Base-by-base conservation (phyloP, 2,329 filamentous ascomycete species). In the Samsoniella hepiali region DNA sequence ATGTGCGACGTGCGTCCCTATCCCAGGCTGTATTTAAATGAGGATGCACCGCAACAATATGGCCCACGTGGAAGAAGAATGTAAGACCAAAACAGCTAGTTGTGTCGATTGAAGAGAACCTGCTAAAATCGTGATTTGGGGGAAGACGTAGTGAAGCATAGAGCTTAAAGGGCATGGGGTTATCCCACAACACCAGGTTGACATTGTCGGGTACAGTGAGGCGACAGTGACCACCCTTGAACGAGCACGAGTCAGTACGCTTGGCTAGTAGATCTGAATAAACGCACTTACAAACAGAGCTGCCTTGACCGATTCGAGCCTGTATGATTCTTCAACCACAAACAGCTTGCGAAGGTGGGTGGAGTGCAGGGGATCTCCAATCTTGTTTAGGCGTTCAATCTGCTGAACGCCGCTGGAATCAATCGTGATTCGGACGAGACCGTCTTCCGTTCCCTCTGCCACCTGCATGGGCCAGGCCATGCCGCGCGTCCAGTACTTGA, bases 381-480 rank as follows among this genome's bases (percentile, higher is more conserved):
- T 51, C 27, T 55, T 53, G 13, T 53, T 40, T 2, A 62, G 2
- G 22, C 59, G 59, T 9, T 62, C 59, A 22, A 62, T 62, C 11
- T 49, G n/a, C 17, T 62, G 50, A 47, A 62, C 40, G 15, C 59
- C 59, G 22, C 59, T 55, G 7, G 50, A 55, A 27, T 62, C 59
- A n/a, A 62, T 32, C 5, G 59, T 62, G 38, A 62, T 29, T 6
- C 51, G 38, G 13, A 56, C 50, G 17, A 62, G 27, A 13, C 49
- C 32, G n/a, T 55, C 50, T 8, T 53, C 47, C 6, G 34, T n/a
- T 8, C 29, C 36, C 27, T 61, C 29, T 3, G 38, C 1, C 7
- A 10, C 3, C 36, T 36, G 58, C 32, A 61, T 27, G 1, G 58
- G 58, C 47, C 58, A 54, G n/a, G 49, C 47, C 58, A 61, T 61